phyloP scores from a whole-genome alignment of 1,139 yeast genomes.

The Meyerozyma smithsonii region DNA sequence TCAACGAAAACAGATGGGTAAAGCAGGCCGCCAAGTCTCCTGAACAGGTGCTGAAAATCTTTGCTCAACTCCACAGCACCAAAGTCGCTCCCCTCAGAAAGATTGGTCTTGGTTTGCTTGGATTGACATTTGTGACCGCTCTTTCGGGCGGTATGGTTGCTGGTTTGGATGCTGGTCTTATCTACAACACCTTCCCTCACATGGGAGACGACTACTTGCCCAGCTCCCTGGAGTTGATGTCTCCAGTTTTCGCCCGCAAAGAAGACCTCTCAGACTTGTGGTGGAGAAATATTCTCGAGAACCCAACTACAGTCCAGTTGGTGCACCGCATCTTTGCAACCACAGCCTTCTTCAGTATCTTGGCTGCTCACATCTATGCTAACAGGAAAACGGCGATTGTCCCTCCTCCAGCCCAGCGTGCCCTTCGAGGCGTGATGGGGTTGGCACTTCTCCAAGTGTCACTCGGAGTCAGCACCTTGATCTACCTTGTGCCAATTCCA shows the following conservation, averaged over 20 bases:
- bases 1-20: conserved; percentile 68
- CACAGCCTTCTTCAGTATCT: conserved; percentile 67
- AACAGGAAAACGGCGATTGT: conserved; percentile 51
- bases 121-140: conserved; percentile 77
- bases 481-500: conserved; percentile 88
- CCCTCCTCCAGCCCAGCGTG: conserved; percentile 50
- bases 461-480: conserved; percentile 78
- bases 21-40: conserved; percentile 42
- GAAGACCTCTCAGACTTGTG: conserved; percentile 67
- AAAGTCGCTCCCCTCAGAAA: conserved; percentile 53
- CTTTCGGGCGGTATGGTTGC: conserved; percentile 98
- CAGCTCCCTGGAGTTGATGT: conserved; percentile 65
- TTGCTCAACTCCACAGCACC: conserved; percentile 50
- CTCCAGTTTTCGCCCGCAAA: conserved; percentile 65
- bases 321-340: conserved; percentile 85
- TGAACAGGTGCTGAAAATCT: conserved; percentile 43
- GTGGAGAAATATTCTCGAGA: conserved; percentile 93
- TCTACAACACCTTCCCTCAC: conserved; percentile 92
- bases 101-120: conserved; percentile 52
- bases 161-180: conserved; percentile 94
- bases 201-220: conserved; percentile 89
- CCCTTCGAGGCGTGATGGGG: conserved; percentile 72
- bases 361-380: conserved; percentile 63
- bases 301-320: conserved; percentile 93
- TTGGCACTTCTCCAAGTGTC: conserved; percentile 77